Conservation (phyloP, 2,329 filamentous ascomycete species). For the Stagonosporopsis vannaccii region DNA sequence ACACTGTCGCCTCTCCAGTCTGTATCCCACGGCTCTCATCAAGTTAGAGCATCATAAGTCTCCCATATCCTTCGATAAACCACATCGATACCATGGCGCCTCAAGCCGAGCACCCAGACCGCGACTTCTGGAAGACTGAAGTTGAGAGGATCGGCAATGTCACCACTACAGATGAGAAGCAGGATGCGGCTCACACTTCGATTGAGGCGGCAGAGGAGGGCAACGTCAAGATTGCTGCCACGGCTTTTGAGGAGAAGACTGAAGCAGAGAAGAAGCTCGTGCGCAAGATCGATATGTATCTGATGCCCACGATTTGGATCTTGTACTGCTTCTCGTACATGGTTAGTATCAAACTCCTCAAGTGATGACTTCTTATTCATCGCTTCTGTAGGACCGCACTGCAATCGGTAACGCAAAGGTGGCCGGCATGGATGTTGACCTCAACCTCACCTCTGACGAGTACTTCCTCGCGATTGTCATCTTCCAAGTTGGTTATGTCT, state of each 20-base stretch:
- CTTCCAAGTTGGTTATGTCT: constrained; percentile 33
- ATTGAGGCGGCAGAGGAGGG: constrained; percentile 4
- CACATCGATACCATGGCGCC: constrained; percentile 4
- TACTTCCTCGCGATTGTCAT: constrained; percentile 47
- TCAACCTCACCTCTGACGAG: constrained; percentile 58
- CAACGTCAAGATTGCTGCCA: constrained; percentile 10
- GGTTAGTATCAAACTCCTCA: constrained; percentile 8
- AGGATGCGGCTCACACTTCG: constrained; percentile 10
- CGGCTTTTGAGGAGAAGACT: constrained; percentile 21
- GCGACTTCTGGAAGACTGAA: constrained; percentile 12
- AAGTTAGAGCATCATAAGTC: neutral
- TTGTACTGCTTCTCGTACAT: constrained; percentile 36
- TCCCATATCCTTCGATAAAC: neutral
- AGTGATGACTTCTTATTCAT: neutral
- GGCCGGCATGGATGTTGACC: constrained; percentile 33
- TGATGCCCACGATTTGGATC: constrained; percentile 37
- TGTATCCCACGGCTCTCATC: neutral
- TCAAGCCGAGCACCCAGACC: constrained; percentile 8
- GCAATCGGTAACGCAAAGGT: constrained; percentile 54
- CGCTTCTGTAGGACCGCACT: constrained; percentile 27
- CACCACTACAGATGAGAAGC: constrained; percentile 15
- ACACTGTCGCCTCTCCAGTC: neutral
- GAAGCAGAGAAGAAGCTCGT: constrained; percentile 32
- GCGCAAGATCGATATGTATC: constrained; percentile 33
- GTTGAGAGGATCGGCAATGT: constrained; percentile 16